Evolutionary conservation across 2,329 filamentous ascomycete genomes (phyloP), one percentile per base, ranked within the genome.

Genomic region (Colletotrichum liaoningense): DNA sequence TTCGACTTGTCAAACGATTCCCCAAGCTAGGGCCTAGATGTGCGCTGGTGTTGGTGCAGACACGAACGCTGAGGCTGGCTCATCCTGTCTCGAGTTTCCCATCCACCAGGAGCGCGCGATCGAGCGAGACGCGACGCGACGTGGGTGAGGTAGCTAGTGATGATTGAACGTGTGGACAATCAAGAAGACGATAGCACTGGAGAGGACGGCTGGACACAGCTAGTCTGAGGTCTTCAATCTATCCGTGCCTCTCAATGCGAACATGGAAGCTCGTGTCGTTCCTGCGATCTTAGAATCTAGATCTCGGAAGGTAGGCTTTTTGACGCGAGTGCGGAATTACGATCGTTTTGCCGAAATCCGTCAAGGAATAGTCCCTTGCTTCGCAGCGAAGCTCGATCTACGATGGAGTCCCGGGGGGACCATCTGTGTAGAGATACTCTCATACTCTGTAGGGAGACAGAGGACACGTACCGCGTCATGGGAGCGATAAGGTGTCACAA

Each of bases 1-100:
- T 71, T 73, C 60, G 60, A 71, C 60, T 71, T 73, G 67, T 71
- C 71, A 73, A 73, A 65, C 60, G 59, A 71, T 46, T 71, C 46
- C 54, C 56, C 46, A 35, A 57, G 60, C 70, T 73, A 65, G 12
- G 35, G 42, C 42, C 42, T 49, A 49, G 19, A n/a, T 28, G 33
- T 38, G 70, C n/a, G 67, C 55, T 60, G 35, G 35, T 55, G 70
- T 59, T n/a, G 38, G 46, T 55, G 55, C 70, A 16, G 59, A 33
- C 63, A 46, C n/a, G n/a, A n/a, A 54, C 42, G 12, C 60, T 24
- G 42, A 66, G 52, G 35, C 28, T 57, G 52, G 28, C 58, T 26
- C 55, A 49, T 63, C 54, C 35, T 65, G 55, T 57, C 66, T 58
- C 42, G 66, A 54, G 42, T 69, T 64, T 69, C 52, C 26, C 66